Conservation (phyloP, 2,329 filamentous ascomycete species). For the Xylaria arbuscula region DNA sequence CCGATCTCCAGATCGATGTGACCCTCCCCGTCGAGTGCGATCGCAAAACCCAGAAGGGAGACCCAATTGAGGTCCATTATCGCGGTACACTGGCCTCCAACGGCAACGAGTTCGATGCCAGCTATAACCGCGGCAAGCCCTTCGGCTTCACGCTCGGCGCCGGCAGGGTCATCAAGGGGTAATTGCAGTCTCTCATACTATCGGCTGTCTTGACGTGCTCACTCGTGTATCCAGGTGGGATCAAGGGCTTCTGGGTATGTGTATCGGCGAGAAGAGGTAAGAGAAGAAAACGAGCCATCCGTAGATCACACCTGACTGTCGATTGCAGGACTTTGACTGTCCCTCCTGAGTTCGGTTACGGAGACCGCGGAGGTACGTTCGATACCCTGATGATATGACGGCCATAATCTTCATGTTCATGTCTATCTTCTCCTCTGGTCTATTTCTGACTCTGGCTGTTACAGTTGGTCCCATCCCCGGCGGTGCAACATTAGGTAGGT, state of each 20-base stretch:
- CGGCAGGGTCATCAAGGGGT: conserved; percentile 91
- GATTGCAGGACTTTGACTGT: conserved; percentile 79
- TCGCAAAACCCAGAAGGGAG: conserved; percentile 79
- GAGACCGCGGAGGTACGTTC: conserved; percentile 64
- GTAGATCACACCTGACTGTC: conserved; percentile 35
- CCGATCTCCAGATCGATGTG: conserved; percentile 80
- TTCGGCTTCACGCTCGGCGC: conserved; percentile 82
- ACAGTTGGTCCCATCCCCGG: conserved; percentile 83
- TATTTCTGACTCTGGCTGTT: not conserved
- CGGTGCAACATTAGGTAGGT: conserved; percentile 78
- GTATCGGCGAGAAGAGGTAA: conserved; percentile 87
- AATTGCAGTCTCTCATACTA: conserved; percentile 12
- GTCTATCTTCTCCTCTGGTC: not conserved
- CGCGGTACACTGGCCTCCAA: conserved; percentile 78
- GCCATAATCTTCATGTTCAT: not conserved
- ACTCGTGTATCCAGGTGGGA: conserved; percentile 74
- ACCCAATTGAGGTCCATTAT: conserved; percentile 89
- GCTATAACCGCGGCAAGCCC: conserved; percentile 80
- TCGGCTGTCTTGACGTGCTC: conserved; percentile 13
- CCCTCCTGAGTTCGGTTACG: conserved; percentile 87
- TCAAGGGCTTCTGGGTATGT: conserved; percentile 90
- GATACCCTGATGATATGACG: too few species aligned
- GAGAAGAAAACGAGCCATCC: conserved; percentile 5
- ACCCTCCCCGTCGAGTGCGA: conserved; percentile 80
- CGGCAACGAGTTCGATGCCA: conserved; percentile 85